Base-by-base conservation (phyloP, 805 yeast species). In the Cyberlindnera misumaiensis region DNA sequence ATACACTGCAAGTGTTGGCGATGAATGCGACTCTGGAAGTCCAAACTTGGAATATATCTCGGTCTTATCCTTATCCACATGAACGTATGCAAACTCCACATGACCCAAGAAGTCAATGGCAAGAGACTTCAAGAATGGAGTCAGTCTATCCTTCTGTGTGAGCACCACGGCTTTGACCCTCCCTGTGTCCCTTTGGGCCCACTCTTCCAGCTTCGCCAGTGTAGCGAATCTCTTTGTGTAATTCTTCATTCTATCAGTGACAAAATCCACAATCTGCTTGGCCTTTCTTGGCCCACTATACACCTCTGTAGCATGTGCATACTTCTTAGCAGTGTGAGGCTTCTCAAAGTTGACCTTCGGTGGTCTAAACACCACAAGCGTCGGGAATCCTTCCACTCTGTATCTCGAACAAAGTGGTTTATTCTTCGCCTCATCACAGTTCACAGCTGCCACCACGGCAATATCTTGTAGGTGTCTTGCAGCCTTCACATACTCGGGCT, bases 341-440 rank as follows among this genome's bases (percentile, higher is more conserved):
- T 51, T 44, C 11, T 51, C 49, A 4, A 59, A 30, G 32, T 61
- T 55, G 22, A 63, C 63, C 53, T 84, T 85, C 15, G 93, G 88
- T 2, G 97, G 95, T 51, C 90, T 72, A 62, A 83, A 89, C 4
- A 82, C 80, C 64, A 80, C 62, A 24, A 93, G 58, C 0, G 97
- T 85, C 8, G 98, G 98, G 60, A 73, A 90, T 0, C 96, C 95
- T 48, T 75, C 67, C 24, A 93, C 64, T 39, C 72, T 68, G 58
- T 81, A 70, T 40, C 70, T 61, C 16, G 77, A 62, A 64, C 98
- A 93, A 4, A 93, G 56, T 26, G 65, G 70, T 60, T 80, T 77
- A 56, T 88, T 88, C 39, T 55, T 56, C 4, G 69, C 73, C 36
- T 73, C 70, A 53, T 88, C 95, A 63, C 98, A 93, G 59, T 90